Base-by-base conservation (phyloP, 805 yeast species). In the Candida pseudofarinosa region DNA sequence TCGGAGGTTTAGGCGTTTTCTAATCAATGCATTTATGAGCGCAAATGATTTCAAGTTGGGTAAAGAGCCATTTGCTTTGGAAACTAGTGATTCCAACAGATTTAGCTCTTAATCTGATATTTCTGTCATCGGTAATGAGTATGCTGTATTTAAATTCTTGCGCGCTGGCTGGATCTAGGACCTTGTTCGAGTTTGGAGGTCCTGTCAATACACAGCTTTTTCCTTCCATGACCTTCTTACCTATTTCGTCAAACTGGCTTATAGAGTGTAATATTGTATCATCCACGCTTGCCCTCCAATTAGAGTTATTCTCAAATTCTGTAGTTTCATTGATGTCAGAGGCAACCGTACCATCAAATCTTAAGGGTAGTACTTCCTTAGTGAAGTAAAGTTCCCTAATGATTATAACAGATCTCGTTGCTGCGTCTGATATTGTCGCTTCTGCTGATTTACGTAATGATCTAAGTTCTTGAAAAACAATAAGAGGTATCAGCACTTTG, bases 401-500 rank as follows among this genome's bases (percentile, higher is more conserved):
- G 4, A 85, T 82, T 3, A 85, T 82, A 4, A 85, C 89, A 1
- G 89, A 85, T 40, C 95, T 65, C 0, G 91, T 84, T 0, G 91
- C 91, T 2, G 89, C 83, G 57, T 85, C 93, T 1, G 88, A 79
- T 15, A 85, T 81, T 3, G 83, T 77, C 1, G 81, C 82, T 56
- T 85, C 93, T 14, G 79, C 76, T 0, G 88, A 81, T 51, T 84
- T 77, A 45, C 91, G 65, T 47, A 85, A 63, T 4, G 87, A 81
- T 52, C 91, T 63, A 46, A 85, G 65, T 54, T 85, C 93, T 64
- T 85, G 91, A 56, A 85, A 85, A 4, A 85, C 88, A 15, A 86
- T 81, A 44, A 85, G 65, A 34, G 93, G 90, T 3, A 85, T 79
- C 51, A 81, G 76, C 18, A 81, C 65, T 47, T 73, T 78, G 46